Percentiles rank a stretch among this genome's conserved stretches.
phyloP scores from a whole-genome alignment of 306 rosid species.

The Casuarina glauca region DNA sequence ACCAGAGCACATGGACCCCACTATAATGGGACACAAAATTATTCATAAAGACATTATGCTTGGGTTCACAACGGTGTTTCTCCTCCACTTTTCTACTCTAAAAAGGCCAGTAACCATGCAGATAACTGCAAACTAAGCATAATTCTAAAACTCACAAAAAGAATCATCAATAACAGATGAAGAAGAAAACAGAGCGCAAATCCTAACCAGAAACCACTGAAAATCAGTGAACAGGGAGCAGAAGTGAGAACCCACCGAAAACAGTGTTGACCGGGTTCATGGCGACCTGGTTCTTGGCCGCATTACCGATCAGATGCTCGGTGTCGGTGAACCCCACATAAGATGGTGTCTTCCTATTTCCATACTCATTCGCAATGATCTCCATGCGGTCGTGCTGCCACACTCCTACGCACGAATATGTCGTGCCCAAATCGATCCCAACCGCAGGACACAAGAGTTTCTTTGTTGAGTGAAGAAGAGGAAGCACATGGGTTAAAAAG shows the following conservation, averaged over 20 bases:
- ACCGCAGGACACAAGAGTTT: constrained; percentile 32
- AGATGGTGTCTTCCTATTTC: constrained; percentile 57
- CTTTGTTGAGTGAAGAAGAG: background rate
- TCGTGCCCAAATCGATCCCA: constrained; percentile 58
- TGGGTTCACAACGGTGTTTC: too few relatives aligned
- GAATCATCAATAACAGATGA: background rate
- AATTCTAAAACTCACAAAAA: background rate
- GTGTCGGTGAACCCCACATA: constrained; percentile 57
- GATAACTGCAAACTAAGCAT: too few relatives aligned
- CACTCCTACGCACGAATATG: constrained; percentile 50
- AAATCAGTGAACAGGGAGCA: background rate
- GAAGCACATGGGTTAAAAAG: constrained; percentile 21
- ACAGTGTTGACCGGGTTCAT: constrained; percentile 49
- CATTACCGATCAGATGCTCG: constrained; percentile 43
- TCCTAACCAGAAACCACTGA: background rate
- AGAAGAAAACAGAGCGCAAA: background rate
- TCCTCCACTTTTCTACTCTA: too few relatives aligned
- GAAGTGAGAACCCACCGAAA: constrained; percentile 30
- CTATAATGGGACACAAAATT: too few relatives aligned
- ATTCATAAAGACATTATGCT: too few relatives aligned
- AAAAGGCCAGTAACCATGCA: too few relatives aligned
- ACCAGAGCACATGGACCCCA: too few relatives aligned
- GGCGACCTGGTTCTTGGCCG: constrained; percentile 43
- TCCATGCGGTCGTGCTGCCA: constrained; percentile 63
- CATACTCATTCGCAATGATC: constrained; percentile 58